Evolutionary conservation across 345 rosid genomes (phyloP), one percentile per base, ranked within the genome.

Genomic region (Mangifera indica): DNA sequence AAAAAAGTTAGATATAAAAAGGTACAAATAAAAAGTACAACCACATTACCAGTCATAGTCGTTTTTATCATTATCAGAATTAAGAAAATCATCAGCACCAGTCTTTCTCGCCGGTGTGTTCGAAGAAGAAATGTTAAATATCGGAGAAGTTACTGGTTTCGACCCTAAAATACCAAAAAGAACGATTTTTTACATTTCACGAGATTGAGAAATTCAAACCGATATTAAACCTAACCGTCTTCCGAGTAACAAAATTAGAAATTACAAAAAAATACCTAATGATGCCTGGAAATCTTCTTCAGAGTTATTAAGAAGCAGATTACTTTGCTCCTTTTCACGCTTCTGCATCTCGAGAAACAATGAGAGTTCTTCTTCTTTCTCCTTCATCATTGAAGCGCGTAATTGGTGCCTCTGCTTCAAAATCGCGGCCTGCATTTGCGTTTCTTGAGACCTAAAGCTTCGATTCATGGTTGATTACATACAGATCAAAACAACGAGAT

Each of bases 291-390:
- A 87, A 55, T 91, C 96, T 69, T 85, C 69, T 3, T 45, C 90
- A 34, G 89, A 68, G 75, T 80, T 83, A 63, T 86, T 72, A 17
- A 88, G 78, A 44, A 93, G 87, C 57, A 88, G 87, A 79, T 68
- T 83, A 17, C 70, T 83, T 18, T 88, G 93, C 51, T 93, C 94
- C 79, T 91, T 88, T 83, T 93, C 99, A 17, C 91, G 89, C 63
- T 85, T 87, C 44, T 84, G 87, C 98, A 95, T 95, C 85, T 95
- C 99, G 25, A 89, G 91, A 74, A 95, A 95, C 86, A 95, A 66
- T 4, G 93, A 86, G 7, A 93, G 94, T 76, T 93, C 98, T 64
- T 95, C 99, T 75, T 95, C 99, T 69, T 88, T 93, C 75, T 91
- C 96, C 81, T 87, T 91, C 93, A 84, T 77, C 88, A 93, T 76